Base-by-base conservation (phyloP, 208 protist species). In the Lotmaria passim region DNA sequence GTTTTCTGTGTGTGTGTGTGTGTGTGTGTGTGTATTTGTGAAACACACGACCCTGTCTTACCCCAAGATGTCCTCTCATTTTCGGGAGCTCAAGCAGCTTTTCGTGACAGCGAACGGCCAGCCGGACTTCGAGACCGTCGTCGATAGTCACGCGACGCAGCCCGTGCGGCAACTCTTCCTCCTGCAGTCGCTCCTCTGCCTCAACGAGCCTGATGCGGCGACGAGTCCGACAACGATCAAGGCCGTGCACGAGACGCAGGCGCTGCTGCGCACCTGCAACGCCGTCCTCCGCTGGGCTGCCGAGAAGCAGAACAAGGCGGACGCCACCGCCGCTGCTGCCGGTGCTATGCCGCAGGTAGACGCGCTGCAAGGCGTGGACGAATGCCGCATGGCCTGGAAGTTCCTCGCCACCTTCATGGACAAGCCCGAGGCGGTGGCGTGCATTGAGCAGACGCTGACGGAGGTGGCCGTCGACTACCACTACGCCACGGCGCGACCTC, bases 401-500 rank as follows among this genome's bases (percentile, higher is more conserved):
- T 96, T 96, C 47, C 77, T 96, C 28, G 66, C 81, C 14, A 46
- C 77, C 11, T 60, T 86, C 24, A 64, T 62, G 30, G 50, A 26
- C 47, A 36, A 81, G 33, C 64, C 66, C 19, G 63, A 43, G 26
- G 67, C 64, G 12, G 44, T 87, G 61, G 44, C 57, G 28, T 59
- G 73, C 19, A 85, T 96, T 31, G 73, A 90, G 34, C 28, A 21
- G 46, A 73, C 82, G 26, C 75, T 93, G 4, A 65, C 84, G 12
- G 73, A 69, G 26, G 68, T 65, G 17, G 87, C 82, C 0, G 82
- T 93, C 17, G 79, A 96, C 24, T 75, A 79, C 57, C 83, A 90
- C 77, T 97, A 97, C 69, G 79, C 78, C 36, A 93, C 78, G 33
- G 76, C 84, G n/a, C 79, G 85, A 8, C 93, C 93, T n/a, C 81